A percentile compares a stretch with the other conserved stretches of the same genome.
Conservation (phyloP, 2,329 filamentous ascomycete species). For the Metarhizium humberi region DNA sequence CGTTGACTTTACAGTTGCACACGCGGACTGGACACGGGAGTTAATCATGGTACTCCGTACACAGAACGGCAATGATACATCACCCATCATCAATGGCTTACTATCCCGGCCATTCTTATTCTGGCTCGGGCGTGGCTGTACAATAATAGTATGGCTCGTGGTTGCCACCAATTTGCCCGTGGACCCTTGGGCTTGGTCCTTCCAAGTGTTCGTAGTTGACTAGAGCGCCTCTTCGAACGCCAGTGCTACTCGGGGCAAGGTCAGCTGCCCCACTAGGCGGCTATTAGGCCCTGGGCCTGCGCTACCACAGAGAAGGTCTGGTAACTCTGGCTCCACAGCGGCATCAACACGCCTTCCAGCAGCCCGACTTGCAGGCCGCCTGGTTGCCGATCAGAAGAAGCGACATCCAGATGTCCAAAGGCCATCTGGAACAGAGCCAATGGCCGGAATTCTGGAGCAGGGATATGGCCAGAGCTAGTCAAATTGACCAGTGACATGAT, state of each 20-base stretch:
- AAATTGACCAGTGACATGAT: neutral
- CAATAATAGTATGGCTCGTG: neutral
- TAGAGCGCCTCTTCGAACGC: neutral
- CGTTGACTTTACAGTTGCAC: neutral
- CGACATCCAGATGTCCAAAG: neutral
- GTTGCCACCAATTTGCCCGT: neutral
- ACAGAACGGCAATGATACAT: neutral
- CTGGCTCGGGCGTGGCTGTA: conserved; percentile 13
- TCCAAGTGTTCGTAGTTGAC: neutral
- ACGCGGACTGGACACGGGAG: neutral
- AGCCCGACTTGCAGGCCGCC: no score
- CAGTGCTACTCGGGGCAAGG: conserved; percentile 11
- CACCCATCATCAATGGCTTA: neutral
- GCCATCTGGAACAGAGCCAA: neutral
- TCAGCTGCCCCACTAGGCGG: conserved; percentile 23
- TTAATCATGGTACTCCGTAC: neutral
- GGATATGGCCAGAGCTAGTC: neutral
- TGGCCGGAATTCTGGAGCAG: neutral
- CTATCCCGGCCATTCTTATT: neutral
- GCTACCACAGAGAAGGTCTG: neutral
- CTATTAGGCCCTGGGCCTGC: conserved; percentile 7
- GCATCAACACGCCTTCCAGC: neutral
- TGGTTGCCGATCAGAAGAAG: neutral
- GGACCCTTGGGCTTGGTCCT: neutral
- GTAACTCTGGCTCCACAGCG: neutral